Percentiles rank a stretch among this genome's conserved stretches.
Evolutionary conservation across 345 rosid species (phyloP).

Genomic region (Sisymbrium altissimum): DNA sequence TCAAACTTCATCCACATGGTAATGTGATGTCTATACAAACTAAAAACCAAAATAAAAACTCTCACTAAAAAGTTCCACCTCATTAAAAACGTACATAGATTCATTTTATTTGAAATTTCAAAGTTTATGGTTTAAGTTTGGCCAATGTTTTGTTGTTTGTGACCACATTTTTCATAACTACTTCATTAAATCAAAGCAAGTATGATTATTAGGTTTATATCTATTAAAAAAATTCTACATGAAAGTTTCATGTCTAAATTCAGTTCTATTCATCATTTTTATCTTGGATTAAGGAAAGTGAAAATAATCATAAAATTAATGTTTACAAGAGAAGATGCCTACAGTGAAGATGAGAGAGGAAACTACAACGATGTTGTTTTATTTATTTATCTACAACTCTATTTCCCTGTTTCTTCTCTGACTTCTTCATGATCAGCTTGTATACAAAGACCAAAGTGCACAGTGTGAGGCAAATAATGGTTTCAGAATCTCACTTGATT

Average conservation of each 20-base stretch:
- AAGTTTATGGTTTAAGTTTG: too few species aligned
- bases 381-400: neutral
- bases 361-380: conserved; percentile 32
- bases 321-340: conserved; percentile 39
- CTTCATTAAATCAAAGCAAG: neutral
- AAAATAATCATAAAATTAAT: neutral
- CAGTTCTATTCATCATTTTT: neutral
- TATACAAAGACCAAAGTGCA: conserved; percentile 9
- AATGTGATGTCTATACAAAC: neutral
- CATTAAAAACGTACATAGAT: neutral
- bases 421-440: conserved; percentile 1
- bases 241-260: neutral
- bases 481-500: conserved; percentile 10
- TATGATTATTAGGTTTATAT: neutral
- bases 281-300: neutral
- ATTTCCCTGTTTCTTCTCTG: neutral
- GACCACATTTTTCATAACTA: neutral
- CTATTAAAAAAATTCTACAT: neutral
- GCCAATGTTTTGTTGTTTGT: too few species aligned
- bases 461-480: conserved; percentile 17
- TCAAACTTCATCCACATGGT: neutral
- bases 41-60: neutral
- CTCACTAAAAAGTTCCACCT: neutral
- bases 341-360: conserved; percentile 48
- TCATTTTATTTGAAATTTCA: too few species aligned